Evolutionary conservation across 768 basidiomycete genomes (phyloP).

Genomic region (Infundibulicybe gibba): DNA sequence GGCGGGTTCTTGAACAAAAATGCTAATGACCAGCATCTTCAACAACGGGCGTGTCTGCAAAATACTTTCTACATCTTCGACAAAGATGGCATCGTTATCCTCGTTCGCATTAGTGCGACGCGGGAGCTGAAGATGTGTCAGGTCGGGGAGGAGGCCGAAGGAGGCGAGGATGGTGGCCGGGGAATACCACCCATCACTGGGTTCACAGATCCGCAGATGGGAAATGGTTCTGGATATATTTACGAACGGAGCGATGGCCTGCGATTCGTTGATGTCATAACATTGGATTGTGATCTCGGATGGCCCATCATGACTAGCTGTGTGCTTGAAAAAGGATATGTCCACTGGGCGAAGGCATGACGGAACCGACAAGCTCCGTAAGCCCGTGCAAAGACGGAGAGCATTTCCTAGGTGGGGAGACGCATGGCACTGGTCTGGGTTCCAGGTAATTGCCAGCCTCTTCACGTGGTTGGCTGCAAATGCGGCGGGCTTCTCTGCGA

Average conservation of each 20-base stretch:
- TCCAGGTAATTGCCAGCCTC: conserved; percentile 30
- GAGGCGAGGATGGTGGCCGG: conserved; percentile 26
- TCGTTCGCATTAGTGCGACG: conserved; percentile 36
- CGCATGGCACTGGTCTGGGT: conserved; percentile 18
- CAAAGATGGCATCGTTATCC: conserved; percentile 36
- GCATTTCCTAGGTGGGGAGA: conserved; percentile 7
- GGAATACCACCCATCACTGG: conserved; percentile 29
- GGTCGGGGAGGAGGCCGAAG: conserved; percentile 28
- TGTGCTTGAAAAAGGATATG: conserved; percentile 9
- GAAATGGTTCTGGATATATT: conserved; percentile 20
- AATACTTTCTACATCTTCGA: conserved; percentile 24
- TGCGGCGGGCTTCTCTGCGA: conserved; percentile 16
- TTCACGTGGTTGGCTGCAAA: conserved; percentile 30
- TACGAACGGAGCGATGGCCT: neutral
- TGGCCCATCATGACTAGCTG: conserved; percentile 8
- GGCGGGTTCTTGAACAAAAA: conserved; percentile 18
- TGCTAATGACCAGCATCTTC: conserved; percentile 29
- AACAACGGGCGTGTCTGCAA: conserved; percentile 22
- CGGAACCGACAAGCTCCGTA: conserved; percentile 25
- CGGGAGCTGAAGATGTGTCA: conserved; percentile 36
- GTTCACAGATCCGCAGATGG: conserved; percentile 36
- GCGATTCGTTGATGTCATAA: conserved; percentile 13
- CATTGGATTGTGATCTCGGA: conserved; percentile 24
- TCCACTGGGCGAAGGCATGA: conserved; percentile 14
- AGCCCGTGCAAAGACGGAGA: conserved; percentile 27